Percentiles rank a stretch among this genome's conserved stretches.
These are phyloP conservation scores for Euptelea pleiosperma DNA, from an alignment of 164 flowering plant species.

Conservation along the genomic window DNA sequence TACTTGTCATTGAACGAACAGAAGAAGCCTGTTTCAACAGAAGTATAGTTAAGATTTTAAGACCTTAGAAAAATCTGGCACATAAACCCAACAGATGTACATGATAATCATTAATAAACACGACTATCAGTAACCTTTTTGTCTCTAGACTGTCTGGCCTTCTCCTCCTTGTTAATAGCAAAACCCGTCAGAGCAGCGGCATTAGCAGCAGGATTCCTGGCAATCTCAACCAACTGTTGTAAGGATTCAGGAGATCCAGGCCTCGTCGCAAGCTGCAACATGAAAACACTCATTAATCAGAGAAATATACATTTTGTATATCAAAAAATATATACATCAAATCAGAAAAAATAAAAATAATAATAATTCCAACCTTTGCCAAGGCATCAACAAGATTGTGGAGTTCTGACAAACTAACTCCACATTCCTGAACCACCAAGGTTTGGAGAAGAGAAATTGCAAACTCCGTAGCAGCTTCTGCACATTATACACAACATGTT, in stretches of 20 bases:
- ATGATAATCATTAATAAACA: not conserved
- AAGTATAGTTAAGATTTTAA: slow-evolving; percentile 4
- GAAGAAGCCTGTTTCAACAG: slow-evolving; percentile 34
- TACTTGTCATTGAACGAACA: slow-evolving; percentile 30
- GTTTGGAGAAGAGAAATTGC: slow-evolving; percentile 74
- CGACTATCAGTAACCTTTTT: slow-evolving; percentile 51
- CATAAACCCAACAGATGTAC: not conserved
- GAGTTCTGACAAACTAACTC: slow-evolving; percentile 68
- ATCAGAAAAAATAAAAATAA: not conserved
- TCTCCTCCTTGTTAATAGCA: slow-evolving; percentile 62
- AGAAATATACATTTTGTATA: not conserved
- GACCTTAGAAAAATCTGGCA: not conserved
- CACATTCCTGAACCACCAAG: slow-evolving; percentile 60
- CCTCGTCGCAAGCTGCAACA: slow-evolving; percentile 70
- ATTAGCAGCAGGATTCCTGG: slow-evolving; percentile 63
- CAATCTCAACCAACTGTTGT: slow-evolving; percentile 76
- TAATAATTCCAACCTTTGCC: slow-evolving; percentile 56
- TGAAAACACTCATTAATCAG: not conserved
- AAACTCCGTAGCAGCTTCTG: slow-evolving; percentile 94
- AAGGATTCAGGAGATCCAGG: slow-evolving; percentile 90
- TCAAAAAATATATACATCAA: not conserved
- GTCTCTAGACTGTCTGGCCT: slow-evolving; percentile 51
- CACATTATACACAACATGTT: slow-evolving; percentile 26
- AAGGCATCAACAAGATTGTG: slow-evolving; percentile 89
- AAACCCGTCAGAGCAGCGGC: slow-evolving; percentile 28